phyloP scores from a whole-genome alignment of 345 rosid genomes.

The Populus euphratica region DNA sequence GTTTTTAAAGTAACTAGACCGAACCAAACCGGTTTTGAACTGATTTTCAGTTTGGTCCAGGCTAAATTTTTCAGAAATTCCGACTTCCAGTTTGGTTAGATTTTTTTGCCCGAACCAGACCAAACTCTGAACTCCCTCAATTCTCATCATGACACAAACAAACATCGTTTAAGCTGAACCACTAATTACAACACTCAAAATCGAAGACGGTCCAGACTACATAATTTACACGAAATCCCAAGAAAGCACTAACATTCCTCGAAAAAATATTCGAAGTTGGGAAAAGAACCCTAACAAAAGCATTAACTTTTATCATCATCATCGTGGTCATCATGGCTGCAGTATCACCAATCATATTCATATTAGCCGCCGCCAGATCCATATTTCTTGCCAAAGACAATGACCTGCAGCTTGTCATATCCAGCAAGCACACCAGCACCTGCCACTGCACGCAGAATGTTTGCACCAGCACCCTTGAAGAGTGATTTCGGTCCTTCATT shows the following conservation, averaged over 20 bases:
- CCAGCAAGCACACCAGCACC: slow-evolving; percentile 40
- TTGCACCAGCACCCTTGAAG: slow-evolving; percentile 37
- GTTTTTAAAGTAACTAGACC: no score
- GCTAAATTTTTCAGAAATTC: no score
- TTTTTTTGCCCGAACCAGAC: no score
- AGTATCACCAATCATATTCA: not conserved
- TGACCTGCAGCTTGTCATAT: slow-evolving; percentile 32
- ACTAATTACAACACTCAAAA: slow-evolving; percentile 12
- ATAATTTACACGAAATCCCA: slow-evolving; percentile 2
- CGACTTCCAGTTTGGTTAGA: no score
- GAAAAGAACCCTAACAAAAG: slow-evolving; percentile 9
- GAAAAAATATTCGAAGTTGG: slow-evolving; percentile 30
- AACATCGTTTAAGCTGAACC: slow-evolving; percentile 6
- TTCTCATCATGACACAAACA: not conserved
- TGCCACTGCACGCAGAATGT: slow-evolving; percentile 32
- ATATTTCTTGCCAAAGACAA: slow-evolving; percentile 30
- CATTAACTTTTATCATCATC: slow-evolving; percentile 15
- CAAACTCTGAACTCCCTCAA: no score
- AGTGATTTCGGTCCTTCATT: slow-evolving; percentile 26
- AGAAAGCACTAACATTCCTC: slow-evolving; percentile 7
- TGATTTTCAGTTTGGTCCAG: no score
- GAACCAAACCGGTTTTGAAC: no score
- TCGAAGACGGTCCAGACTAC: slow-evolving; percentile 12
- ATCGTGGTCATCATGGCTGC: no score
- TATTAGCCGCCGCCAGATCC: slow-evolving; percentile 19